Conservation (phyloP, 106 monocot species). For the Dactylorhiza incarnata region DNA sequence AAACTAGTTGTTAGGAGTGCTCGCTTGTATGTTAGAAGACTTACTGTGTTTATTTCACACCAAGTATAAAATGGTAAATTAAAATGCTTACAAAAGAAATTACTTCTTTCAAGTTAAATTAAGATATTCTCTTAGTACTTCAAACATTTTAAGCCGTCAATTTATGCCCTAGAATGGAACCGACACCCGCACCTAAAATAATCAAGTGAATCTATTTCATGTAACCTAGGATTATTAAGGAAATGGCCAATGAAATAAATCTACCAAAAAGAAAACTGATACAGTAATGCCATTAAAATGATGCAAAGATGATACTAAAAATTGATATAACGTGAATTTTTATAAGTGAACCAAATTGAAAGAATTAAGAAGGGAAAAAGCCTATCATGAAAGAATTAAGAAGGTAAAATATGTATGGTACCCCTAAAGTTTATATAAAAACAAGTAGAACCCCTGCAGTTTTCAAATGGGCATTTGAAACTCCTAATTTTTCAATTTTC, state of each 20-base stretch:
- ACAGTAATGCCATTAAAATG: neutral
- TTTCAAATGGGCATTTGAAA: too few relatives aligned
- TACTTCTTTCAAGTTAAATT: neutral
- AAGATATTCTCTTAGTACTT: neutral
- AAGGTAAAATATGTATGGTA: too few relatives aligned
- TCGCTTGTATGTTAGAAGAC: neutral
- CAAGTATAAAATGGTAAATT: neutral
- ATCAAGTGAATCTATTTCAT: too few relatives aligned
- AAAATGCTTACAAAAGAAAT: neutral
- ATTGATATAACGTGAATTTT: too few relatives aligned
- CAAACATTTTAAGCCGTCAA: neutral
- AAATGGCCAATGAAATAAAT: conserved; percentile 1
- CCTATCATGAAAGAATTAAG: too few relatives aligned
- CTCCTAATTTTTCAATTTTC: too few relatives aligned
- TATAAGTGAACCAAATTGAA: too few relatives aligned
- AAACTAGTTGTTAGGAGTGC: neutral
- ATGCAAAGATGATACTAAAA: too few relatives aligned
- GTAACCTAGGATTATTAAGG: too few relatives aligned
- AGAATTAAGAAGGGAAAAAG: too few relatives aligned
- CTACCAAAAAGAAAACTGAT: neutral
- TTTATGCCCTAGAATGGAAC: neutral
- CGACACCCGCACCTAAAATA: neutral
- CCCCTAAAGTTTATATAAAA: too few relatives aligned
- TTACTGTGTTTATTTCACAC: neutral
- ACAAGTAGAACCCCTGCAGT: too few relatives aligned